phyloP scores from a whole-genome alignment of 768 basidiomycete species.

The Pisolithus microcarpus region DNA sequence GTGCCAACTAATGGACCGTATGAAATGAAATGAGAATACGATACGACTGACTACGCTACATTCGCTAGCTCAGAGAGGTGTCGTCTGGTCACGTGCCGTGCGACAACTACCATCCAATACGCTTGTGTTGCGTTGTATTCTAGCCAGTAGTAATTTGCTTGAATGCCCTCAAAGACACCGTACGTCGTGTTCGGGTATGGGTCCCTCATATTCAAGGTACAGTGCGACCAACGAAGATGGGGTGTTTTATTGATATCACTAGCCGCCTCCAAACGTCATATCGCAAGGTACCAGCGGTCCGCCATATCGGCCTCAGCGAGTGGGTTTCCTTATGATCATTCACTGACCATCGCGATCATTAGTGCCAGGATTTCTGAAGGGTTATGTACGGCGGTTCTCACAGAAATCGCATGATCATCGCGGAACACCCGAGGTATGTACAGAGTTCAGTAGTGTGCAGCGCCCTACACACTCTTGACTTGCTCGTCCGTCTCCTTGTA shows the following conservation, averaged over 20 bases:
- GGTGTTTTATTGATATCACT: not conserved
- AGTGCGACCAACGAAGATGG: not conserved
- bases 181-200: slow-evolving; percentile 91
- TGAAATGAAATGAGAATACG: no score
- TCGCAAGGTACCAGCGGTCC: slow-evolving; percentile 42
- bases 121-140: not conserved
- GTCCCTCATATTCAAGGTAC: slow-evolving; percentile 86
- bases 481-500: no score
- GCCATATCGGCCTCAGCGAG: not conserved
- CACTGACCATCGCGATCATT: not conserved
- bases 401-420: slow-evolving; percentile 73
- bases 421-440: slow-evolving; percentile 40
- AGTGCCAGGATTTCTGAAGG: slow-evolving; percentile 83
- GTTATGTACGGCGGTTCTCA: slow-evolving; percentile 84
- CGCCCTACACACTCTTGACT: not conserved
- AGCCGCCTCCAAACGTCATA: slow-evolving; percentile 82
- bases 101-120: not conserved
- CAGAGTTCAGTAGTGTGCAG: not conserved
- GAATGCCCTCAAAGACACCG: slow-evolving; percentile 11
- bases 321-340: not conserved
- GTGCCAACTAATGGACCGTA: not conserved
- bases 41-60: no score
- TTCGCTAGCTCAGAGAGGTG: no score
- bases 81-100: not conserved
- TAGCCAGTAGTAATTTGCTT: not conserved